Conservation (phyloP, 495 filamentous ascomycete genomes). For the Hypoxylon rickii region DNA sequence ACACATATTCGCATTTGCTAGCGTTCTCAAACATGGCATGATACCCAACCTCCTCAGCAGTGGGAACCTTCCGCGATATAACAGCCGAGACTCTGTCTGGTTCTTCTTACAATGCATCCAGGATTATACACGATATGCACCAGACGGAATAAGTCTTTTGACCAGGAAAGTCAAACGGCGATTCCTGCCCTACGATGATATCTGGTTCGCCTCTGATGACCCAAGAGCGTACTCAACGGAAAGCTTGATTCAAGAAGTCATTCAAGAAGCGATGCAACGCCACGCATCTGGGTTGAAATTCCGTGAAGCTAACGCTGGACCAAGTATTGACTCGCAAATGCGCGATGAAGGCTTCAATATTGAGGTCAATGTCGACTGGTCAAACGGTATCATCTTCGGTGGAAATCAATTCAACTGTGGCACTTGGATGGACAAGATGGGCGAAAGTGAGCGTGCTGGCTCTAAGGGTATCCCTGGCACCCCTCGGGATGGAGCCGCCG, state of each 20-base stretch:
- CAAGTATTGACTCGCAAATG: constrained; percentile 90
- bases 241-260: constrained; percentile 81
- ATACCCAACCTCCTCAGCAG: constrained; percentile 91
- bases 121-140: constrained; percentile 85
- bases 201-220: constrained; percentile 83
- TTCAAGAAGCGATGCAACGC: constrained; percentile 90
- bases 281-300: constrained; percentile 90
- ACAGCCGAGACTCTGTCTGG: constrained; percentile 95
- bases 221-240: constrained; percentile 80
- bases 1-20: constrained; percentile 94
- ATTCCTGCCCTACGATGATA: constrained; percentile 96
- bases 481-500: constrained; percentile 89
- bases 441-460: constrained; percentile 88
- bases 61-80: constrained; percentile 91
- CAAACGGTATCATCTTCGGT: constrained; percentile 88
- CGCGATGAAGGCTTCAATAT: constrained; percentile 88
- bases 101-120: constrained; percentile 96
- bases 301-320: constrained; percentile 91
- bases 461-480: constrained; percentile 96
- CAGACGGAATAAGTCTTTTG: constrained; percentile 74
- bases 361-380: constrained; percentile 89
- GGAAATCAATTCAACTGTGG: constrained; percentile 95
- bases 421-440: constrained; percentile 99
- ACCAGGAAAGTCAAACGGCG: constrained; percentile 77
- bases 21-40: constrained; percentile 98